Conservation (phyloP, 805 yeast species). For the Saccharomycopsis sp. region DNA sequence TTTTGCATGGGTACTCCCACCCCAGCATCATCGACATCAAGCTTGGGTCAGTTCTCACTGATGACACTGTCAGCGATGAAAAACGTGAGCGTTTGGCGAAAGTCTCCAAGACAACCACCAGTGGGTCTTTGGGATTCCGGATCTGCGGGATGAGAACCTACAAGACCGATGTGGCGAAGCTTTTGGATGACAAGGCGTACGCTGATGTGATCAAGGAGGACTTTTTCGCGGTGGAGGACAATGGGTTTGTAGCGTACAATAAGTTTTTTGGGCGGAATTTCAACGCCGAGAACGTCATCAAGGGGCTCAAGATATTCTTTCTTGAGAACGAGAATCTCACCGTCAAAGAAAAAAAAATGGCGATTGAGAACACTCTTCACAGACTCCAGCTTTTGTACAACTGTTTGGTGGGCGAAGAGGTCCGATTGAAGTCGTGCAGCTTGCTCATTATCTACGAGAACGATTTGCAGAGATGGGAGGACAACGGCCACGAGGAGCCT, state of each 20-base stretch:
- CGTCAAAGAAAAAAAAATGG: conserved; percentile 28
- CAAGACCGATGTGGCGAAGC: conserved; percentile 17
- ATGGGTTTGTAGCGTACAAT: conserved; percentile 44
- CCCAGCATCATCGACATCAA: conserved; percentile 84
- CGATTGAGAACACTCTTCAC: conserved; percentile 42
- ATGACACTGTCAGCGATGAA: conserved; percentile 43
- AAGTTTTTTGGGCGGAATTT: conserved; percentile 68
- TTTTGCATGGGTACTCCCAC: conserved; percentile 47
- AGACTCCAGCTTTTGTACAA: conserved; percentile 62
- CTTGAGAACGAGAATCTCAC: conserved; percentile 29
- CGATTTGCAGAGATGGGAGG: conserved; percentile 46
- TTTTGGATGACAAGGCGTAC: conserved; percentile 1
- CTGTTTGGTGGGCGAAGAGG: conserved; percentile 54
- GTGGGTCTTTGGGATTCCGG: conserved; percentile 68
- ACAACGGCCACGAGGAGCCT: conserved; percentile 35
- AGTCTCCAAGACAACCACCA: conserved; percentile 70
- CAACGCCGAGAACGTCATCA: conserved; percentile 34
- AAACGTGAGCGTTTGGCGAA: conserved; percentile 53
- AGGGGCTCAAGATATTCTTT: conserved; percentile 44
- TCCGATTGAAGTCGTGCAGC: conserved; percentile 65
- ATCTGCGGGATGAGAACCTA: conserved; percentile 82
- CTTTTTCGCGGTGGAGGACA: conserved; percentile 24
- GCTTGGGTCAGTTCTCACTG: conserved; percentile 60
- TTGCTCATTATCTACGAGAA: conserved; percentile 70
- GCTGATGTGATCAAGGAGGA: conserved; percentile 17